A percentile compares a stretch with the other conserved stretches of the same genome.
These are phyloP conservation scores for Talaromyces sp. DNA, from an alignment of 2,329 filamentous ascomycete species.

Conservation along the genomic window DNA sequence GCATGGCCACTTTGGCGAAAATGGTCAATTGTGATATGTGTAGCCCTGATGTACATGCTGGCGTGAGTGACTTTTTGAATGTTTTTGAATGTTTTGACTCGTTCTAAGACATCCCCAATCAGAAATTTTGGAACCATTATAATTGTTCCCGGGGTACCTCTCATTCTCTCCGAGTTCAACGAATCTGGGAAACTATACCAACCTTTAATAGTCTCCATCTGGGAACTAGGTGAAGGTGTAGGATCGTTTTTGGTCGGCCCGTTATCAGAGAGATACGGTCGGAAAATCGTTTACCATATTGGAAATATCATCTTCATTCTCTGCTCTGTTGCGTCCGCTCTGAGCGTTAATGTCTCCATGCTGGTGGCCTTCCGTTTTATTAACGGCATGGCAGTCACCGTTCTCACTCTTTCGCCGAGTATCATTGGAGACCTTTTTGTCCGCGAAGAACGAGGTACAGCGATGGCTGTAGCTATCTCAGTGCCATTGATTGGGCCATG, in stretches of 20 bases:
- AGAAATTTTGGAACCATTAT: neutral
- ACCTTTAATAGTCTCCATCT: constrained; percentile 1
- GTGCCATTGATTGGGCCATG: neutral
- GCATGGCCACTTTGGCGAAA: neutral
- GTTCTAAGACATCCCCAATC: too few relatives aligned
- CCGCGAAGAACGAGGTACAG: neutral
- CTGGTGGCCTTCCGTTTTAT: neutral
- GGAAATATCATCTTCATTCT: constrained; percentile 17
- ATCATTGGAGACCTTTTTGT: neutral
- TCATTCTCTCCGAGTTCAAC: neutral
- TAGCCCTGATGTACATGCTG: neutral
- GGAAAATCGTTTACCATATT: constrained; percentile 13
- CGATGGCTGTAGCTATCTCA: neutral
- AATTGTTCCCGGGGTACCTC: neutral
- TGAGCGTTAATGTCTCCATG: neutral
- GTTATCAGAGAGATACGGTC: constrained; percentile 17
- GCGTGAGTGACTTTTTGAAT: neutral
- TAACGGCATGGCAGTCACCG: neutral
- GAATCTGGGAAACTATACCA: neutral
- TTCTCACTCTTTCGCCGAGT: neutral
- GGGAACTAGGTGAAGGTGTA: constrained; percentile 3
- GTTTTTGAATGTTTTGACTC: neutral
- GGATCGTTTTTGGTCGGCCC: constrained; percentile 19
- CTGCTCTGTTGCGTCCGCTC: constrained; percentile 6
- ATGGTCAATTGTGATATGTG: neutral